phyloP scores from a whole-genome alignment of 352 stramenopile species.

The Pythium catenulatum region DNA sequence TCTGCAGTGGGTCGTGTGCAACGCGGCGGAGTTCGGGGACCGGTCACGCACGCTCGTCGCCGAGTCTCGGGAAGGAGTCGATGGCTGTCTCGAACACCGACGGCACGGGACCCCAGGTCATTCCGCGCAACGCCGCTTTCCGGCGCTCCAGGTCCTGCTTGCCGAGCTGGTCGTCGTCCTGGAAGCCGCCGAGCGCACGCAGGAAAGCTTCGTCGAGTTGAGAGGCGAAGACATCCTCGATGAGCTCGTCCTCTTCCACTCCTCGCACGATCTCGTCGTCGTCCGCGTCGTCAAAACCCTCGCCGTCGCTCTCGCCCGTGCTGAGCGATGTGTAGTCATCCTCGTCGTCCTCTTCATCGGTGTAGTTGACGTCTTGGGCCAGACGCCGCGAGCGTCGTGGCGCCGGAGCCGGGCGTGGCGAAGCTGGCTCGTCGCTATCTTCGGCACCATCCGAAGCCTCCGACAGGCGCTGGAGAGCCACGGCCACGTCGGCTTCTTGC shows the following conservation, averaged over 20 bases:
- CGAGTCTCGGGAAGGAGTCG: background rate
- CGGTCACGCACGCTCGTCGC: background rate
- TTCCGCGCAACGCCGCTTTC: background rate
- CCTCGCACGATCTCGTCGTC: background rate
- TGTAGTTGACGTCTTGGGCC: conserved; percentile 27
- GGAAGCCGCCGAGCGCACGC: background rate
- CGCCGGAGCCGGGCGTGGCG: too few relatives aligned
- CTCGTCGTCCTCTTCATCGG: background rate
- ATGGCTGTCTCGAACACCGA: background rate
- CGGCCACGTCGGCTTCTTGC: too few relatives aligned
- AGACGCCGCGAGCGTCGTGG: too few relatives aligned
- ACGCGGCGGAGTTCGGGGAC: background rate
- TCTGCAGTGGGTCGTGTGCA: background rate
- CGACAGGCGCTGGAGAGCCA: too few relatives aligned
- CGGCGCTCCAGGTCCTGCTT: background rate
- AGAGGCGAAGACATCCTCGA: background rate
- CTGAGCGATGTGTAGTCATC: conserved; percentile 8
- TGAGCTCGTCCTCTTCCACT: background rate
- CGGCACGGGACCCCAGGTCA: background rate
- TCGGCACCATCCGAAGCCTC: too few relatives aligned
- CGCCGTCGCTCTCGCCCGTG: background rate
- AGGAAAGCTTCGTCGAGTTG: background rate
- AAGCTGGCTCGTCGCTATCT: too few relatives aligned
- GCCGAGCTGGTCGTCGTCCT: background rate
- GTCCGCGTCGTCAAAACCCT: background rate